Evolutionary conservation across 331 rosid genomes (phyloP), one percentile per base, ranked within the genome.

Genomic region (Rhamnella rubrinervis): DNA sequence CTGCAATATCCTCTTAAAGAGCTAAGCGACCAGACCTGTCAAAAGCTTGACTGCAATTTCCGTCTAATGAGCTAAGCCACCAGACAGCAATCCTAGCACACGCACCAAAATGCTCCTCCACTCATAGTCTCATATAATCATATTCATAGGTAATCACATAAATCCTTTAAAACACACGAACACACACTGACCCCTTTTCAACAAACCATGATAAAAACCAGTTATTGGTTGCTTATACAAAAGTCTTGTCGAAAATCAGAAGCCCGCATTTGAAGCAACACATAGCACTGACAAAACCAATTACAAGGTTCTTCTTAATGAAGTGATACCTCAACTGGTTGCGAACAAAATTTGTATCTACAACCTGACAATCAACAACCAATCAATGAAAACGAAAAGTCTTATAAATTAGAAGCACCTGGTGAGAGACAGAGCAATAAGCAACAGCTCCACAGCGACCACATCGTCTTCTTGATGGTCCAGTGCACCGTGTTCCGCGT

Each of bases 381-480:
- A 59, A 47, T n/a, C n/a, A 39, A 63, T 38, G 15, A 49, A 47
- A 35, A 15, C 55, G 13, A n/a, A 7, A 17, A 35, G 23, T 14
- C 53, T 51, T 5, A 18, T 3, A 51, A 6, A 41, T 25, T 15
- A 38, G 23, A 23, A 35, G 67, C 65, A 91, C 98, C 96, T 91
- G 98, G 61, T 93, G 97, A 71, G 91, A 67, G 70, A 84, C 75
- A 40, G 97, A 83, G 80, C 97, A 93, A 61, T 87, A 93, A 64
- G 96, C 86, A 63, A 93, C 93, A 47, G 95, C 98, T 75, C 80
- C 95, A 52, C 98, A 89, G 25, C 90, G 89, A 66, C 72, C 80
- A 74, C 98, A 89, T 13, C 85, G 83, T 35, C 88, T 81, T 0
- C 72, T 82, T 59, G 91, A 85, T 26, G 84, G 83, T 71, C 85